A percentile compares a stretch with the other conserved stretches of the same genome.
These are phyloP conservation scores for Mollisiaceae sp. DNA, from an alignment of 2,329 filamentous ascomycete genomes.

Conservation along the genomic window DNA sequence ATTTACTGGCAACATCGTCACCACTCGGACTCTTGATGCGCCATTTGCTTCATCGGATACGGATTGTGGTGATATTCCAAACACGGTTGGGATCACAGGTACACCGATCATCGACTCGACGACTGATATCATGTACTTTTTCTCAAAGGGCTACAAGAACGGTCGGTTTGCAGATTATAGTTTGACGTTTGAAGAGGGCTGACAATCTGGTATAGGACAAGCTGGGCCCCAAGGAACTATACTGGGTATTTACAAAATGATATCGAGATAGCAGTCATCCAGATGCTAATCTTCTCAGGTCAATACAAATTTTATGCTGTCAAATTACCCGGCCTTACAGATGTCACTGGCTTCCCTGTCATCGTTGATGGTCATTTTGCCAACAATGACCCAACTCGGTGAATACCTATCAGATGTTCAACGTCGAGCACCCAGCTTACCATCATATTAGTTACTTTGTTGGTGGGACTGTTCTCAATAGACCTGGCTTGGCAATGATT, in stretches of 20 bases:
- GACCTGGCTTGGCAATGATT: slow-evolving; percentile 24
- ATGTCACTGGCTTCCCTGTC: slow-evolving; percentile 22
- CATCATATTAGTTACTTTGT: slow-evolving; percentile 21
- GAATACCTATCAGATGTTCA: not conserved
- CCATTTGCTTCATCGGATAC: slow-evolving; percentile 44
- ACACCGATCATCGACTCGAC: slow-evolving; percentile 29
- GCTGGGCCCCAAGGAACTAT: slow-evolving; percentile 14
- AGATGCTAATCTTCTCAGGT: not conserved
- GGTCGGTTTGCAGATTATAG: not conserved
- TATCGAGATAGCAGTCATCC: not conserved
- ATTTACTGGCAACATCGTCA: slow-evolving; percentile 57
- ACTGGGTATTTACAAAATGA: slow-evolving; percentile 6
- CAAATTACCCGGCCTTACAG: slow-evolving; percentile 20
- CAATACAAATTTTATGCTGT: slow-evolving; percentile 28
- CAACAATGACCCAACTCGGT: slow-evolving; percentile 23
- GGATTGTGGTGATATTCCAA: slow-evolving; percentile 23
- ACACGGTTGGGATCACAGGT: slow-evolving; percentile 29
- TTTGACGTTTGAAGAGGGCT: not conserved
- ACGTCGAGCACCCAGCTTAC: not conserved
- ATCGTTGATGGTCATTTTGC: slow-evolving; percentile 19
- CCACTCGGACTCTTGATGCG: slow-evolving; percentile 52
- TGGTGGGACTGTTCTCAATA: slow-evolving; percentile 27
- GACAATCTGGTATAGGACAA: slow-evolving; percentile 2
- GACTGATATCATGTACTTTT: slow-evolving; percentile 29
- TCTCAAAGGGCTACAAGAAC: slow-evolving; percentile 26